A percentile compares a stretch with the other conserved stretches of the same genome.
These are phyloP conservation scores for Rhododendron ferrugineum DNA, from an alignment of 148 eudicot genomes.

Conservation along the genomic window DNA sequence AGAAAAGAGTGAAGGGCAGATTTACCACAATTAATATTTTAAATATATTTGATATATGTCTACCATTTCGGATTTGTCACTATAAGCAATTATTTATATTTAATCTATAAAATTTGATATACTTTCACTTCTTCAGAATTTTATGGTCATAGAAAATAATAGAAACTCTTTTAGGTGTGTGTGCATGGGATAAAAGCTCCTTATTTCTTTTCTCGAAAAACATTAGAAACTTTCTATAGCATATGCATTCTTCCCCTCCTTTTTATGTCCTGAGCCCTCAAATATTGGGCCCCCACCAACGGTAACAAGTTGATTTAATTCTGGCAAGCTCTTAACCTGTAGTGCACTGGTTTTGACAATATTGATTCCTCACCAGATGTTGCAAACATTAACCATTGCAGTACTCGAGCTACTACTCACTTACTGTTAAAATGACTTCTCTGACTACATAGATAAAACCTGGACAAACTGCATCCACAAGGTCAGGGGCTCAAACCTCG, in stretches of 20 bases:
- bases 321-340: background rate
- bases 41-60: no score
- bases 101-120: no score
- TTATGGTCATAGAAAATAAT: no score
- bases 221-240: background rate
- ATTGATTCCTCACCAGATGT: background rate
- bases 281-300: background rate
- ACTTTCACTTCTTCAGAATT: no score
- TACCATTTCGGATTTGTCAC: no score
- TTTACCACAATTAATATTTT: no score
- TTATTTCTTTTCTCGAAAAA: no score
- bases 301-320: background rate
- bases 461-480: constrained; percentile 8
- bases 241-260: background rate
- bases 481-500: constrained; percentile 31
- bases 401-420: background rate
- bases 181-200: no score
- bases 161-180: no score
- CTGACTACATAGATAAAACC: background rate
- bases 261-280: background rate
- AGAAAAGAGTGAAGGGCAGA: no score
- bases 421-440: background rate
- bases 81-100: no score
- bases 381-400: background rate
- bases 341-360: background rate